These are phyloP conservation scores for Paspalum notatum DNA, from an alignment of 176 grass and related monocot species.

Conservation along the genomic window DNA sequence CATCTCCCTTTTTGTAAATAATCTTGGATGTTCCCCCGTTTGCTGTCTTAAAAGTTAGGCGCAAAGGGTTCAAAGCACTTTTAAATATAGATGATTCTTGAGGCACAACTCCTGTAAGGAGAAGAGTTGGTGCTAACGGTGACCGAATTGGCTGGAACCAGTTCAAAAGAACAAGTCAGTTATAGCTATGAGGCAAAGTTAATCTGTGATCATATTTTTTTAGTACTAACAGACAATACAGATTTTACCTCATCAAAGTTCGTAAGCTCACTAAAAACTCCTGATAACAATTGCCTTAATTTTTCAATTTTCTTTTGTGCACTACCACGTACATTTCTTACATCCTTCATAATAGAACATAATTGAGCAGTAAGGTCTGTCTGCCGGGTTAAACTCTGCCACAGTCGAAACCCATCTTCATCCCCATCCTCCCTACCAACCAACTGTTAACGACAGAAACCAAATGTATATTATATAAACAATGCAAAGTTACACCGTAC, in stretches of 20 bases:
- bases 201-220: conserved; percentile 29
- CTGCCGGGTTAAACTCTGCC: conserved; percentile 86
- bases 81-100: conserved; percentile 91
- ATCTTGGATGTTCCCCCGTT: conserved; percentile 76
- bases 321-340: conserved; percentile 78
- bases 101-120: conserved; percentile 78
- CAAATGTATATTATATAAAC: background rate
- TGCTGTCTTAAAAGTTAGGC: conserved; percentile 78
- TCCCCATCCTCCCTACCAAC: conserved; percentile 68
- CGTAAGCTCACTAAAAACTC: conserved; percentile 85
- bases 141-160: conserved; percentile 88
- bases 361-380: conserved; percentile 85
- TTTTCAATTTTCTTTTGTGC: conserved; percentile 92
- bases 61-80: conserved; percentile 81
- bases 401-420: conserved; percentile 89
- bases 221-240: conserved; percentile 7
- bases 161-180: conserved; percentile 30
- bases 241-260: conserved; percentile 87
- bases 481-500: conserved; percentile 10
- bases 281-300: conserved; percentile 74
- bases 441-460: conserved; percentile 53
- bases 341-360: conserved; percentile 85
- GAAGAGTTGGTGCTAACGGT: conserved; percentile 64
- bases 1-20: conserved; percentile 95
- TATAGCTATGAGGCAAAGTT: conserved; percentile 27